A percentile compares a stretch with the other conserved stretches of the same genome.
Conservation (phyloP, 345 rosid genomes). For the Gossypium australe region DNA sequence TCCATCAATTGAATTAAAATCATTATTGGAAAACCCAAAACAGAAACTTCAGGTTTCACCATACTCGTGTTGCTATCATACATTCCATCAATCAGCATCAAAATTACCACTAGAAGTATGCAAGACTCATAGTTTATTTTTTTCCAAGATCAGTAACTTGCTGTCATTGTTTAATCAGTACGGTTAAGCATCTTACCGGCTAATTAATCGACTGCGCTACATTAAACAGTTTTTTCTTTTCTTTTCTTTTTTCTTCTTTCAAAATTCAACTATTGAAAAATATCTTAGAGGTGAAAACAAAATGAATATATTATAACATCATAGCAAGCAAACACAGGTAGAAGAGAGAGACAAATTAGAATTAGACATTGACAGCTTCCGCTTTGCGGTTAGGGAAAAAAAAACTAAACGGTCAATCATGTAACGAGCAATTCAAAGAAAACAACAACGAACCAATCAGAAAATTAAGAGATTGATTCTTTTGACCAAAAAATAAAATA, state of each 20-base stretch:
- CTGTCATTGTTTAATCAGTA: neutral
- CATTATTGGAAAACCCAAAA: neutral
- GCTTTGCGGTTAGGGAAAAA: neutral
- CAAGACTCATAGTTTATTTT: neutral
- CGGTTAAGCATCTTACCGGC: neutral
- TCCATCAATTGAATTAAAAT: neutral
- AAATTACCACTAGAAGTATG: neutral
- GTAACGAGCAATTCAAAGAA: neutral
- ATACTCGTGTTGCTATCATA: neutral
- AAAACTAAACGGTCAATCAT: neutral
- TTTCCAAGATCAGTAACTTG: neutral
- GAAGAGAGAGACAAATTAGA: neutral
- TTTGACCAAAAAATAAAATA: neutral
- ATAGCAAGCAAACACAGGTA: neutral
- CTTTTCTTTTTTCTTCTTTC: neutral
- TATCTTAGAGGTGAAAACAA: neutral
- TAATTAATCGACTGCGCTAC: neutral
- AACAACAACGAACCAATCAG: neutral
- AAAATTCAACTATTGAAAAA: neutral
- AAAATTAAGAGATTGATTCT: neutral
- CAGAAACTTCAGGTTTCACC: neutral
- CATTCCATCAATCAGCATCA: constrained; percentile 6
- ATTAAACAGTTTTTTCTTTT: no score
- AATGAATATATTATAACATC: neutral
- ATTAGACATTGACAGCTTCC: neutral